Percentiles rank a stretch among this genome's conserved stretches.
These are phyloP conservation scores for Colletotrichum paranaense DNA, from an alignment of 2,329 filamentous ascomycete genomes.

Conservation along the genomic window DNA sequence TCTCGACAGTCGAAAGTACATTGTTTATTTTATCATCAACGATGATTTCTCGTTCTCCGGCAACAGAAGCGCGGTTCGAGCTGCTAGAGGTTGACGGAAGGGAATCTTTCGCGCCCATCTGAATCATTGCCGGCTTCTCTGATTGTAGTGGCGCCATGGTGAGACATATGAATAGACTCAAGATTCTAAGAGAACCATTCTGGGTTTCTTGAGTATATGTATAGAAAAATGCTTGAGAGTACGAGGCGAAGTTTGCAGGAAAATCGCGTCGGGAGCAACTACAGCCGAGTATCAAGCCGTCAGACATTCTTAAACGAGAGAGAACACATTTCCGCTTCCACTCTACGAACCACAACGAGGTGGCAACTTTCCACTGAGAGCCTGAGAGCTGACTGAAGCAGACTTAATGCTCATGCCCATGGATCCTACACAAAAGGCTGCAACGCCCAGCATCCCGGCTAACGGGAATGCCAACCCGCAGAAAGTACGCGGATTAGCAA, in stretches of 20 bases:
- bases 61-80: neutral
- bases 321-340: neutral
- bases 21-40: neutral
- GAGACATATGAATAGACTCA: no score
- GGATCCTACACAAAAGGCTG: neutral
- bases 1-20: neutral
- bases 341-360: neutral
- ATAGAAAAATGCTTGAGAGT: neutral
- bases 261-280: neutral
- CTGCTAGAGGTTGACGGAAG: neutral
- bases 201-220: neutral
- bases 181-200: neutral
- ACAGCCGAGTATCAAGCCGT: neutral
- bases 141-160: neutral
- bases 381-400: neutral
- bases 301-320: neutral
- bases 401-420: neutral
- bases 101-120: neutral
- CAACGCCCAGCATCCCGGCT: neutral
- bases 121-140: neutral
- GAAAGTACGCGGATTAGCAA: no score
- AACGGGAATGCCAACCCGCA: neutral
- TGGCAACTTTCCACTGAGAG: neutral
- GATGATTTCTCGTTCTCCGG: neutral
- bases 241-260: neutral